Base-by-base conservation (phyloP, 371 early-diverging fungal species). In the Zychaea mexicana region DNA sequence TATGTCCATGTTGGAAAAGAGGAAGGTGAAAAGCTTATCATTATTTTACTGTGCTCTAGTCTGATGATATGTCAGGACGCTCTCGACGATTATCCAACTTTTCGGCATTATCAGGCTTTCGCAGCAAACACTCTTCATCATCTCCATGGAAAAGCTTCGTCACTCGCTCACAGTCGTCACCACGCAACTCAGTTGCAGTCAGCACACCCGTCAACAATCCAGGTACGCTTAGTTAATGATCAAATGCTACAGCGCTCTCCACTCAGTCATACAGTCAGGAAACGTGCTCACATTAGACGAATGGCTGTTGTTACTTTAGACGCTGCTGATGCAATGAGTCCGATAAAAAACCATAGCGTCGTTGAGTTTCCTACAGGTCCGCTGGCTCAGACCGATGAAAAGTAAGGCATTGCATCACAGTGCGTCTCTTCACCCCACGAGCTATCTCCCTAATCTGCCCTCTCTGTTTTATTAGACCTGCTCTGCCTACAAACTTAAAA, bases 401-500 rank as follows among this genome's bases (percentile, higher is more conserved):
- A 62, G 77, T 71, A 28, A 60, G 33, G 4, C 24, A 49, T 49
- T 22, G 22, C 22, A 49, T 28, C 49, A 22, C 15, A 12, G 7
- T 12, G 15, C 42, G n/a, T 42, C n/a, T 42, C 24, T 49, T 24
- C 22, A 49, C 6, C 15, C 21, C 49, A 49, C 49, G 49, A 49
- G 49, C n/a, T 49, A 4, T 24, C 49, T 22, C 49, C 24, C 13
- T 28, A 49, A 4, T 24, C 6, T 42, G 7, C 42, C n/a, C n/a
- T 12, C 19, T 46, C 21, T 46, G n/a, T 3, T 46, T 21, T 7
- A 7, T 17, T 73, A 85, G 71, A 70, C 80, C 70, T 36, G 66
- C 76, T 15, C 72, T 90, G 10, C 92, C 94, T 15, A 70, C 78
- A 33, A 86, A 84, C 31, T 64, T 94, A 39, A 82, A 86, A 65